Percentiles rank a stretch among this genome's conserved stretches.
Conservation (phyloP, 1,284 basidiomycete genomes). For the Papiliotrema laurentii region DNA sequence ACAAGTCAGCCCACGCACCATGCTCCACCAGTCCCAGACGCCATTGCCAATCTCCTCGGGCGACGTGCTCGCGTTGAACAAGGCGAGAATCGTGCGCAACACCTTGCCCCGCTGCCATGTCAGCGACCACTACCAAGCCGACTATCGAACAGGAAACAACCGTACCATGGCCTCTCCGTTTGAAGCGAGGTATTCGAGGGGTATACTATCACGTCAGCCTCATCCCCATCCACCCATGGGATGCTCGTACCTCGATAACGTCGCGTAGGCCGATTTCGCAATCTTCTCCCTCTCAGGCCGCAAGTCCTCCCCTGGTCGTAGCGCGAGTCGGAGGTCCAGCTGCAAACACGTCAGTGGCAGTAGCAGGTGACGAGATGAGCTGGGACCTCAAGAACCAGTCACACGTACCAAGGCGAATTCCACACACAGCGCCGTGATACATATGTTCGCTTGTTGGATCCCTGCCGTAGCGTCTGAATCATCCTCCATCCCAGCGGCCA, state of each 20-base stretch:
- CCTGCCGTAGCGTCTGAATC: conserved; percentile 16
- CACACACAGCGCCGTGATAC: conserved; percentile 25
- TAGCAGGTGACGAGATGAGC: background rate
- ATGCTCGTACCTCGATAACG: conserved; percentile 15
- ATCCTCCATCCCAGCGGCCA: background rate
- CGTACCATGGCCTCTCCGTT: conserved; percentile 37
- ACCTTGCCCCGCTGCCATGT: conserved; percentile 29
- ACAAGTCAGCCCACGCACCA: conserved; percentile 13
- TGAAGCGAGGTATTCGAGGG: conserved; percentile 27
- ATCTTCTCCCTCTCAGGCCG: conserved; percentile 19
- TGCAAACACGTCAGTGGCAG: conserved; percentile 7
- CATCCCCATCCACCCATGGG: background rate
- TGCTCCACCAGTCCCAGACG: conserved; percentile 38
- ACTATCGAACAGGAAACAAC: background rate
- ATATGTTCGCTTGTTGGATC: conserved; percentile 29
- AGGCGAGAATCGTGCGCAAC: conserved; percentile 25
- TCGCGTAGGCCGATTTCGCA: conserved; percentile 22
- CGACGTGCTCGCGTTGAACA: conserved; percentile 20
- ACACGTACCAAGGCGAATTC: conserved; percentile 27
- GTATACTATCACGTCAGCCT: conserved; percentile 12
- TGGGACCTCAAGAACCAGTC: background rate
- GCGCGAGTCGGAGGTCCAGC: conserved; percentile 22
- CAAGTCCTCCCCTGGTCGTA: conserved; percentile 22
- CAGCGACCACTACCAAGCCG: background rate
- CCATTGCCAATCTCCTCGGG: conserved; percentile 20